Conservation (phyloP, 129 eudicot species). For the Deinandra increscens region DNA sequence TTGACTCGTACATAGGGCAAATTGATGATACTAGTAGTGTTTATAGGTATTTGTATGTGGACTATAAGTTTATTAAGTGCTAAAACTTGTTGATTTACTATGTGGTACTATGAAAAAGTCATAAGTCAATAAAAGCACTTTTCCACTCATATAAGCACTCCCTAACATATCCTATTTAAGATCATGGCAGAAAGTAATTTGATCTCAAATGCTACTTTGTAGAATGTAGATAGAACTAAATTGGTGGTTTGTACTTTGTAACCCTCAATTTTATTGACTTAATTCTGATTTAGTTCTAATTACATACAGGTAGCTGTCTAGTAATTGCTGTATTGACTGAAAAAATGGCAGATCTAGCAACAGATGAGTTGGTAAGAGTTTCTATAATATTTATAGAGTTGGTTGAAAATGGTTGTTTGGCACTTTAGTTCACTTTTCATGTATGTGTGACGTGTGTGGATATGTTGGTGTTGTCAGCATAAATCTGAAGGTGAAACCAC, state of each 20-base stretch:
- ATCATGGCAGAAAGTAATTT: neutral
- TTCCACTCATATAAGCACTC: too few relatives aligned
- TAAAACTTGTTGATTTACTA: too few relatives aligned
- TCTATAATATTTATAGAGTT: neutral
- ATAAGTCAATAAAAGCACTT: too few relatives aligned
- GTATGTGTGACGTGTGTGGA: neutral
- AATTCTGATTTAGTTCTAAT: slow-evolving; percentile 16
- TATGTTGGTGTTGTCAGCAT: slow-evolving; percentile 28
- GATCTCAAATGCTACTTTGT: neutral
- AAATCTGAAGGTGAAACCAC: slow-evolving; percentile 36
- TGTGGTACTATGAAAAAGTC: too few relatives aligned
- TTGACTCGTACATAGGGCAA: too few relatives aligned
- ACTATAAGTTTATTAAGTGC: too few relatives aligned
- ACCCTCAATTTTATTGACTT: slow-evolving; percentile 7
- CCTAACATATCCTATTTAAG: too few relatives aligned
- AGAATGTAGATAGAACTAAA: neutral
- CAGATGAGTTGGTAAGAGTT: slow-evolving; percentile 36
- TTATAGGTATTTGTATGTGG: too few relatives aligned
- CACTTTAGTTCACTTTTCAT: neutral
- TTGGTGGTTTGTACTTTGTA: neutral
- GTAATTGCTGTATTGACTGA: slow-evolving; percentile 17
- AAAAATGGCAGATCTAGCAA: slow-evolving; percentile 36
- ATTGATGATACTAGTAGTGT: too few relatives aligned
- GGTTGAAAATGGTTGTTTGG: neutral
- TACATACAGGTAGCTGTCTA: slow-evolving; percentile 18